phyloP scores from a whole-genome alignment of 208 protist species.

The Sergeia podlipaevii region DNA sequence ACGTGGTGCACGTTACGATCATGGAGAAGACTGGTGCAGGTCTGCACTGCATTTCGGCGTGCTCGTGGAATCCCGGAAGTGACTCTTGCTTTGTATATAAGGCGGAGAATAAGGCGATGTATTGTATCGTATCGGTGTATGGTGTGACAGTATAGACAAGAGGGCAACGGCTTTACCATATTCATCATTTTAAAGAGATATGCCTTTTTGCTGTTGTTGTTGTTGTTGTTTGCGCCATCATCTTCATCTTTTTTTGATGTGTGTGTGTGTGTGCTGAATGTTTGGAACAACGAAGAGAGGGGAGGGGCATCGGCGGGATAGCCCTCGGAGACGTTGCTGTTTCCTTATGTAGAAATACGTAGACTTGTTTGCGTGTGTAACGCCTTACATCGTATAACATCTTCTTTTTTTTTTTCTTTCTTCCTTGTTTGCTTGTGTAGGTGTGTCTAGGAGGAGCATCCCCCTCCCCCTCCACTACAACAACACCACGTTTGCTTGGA shows the following conservation, averaged over 20 bases:
- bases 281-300: not conserved
- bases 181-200: slow-evolving; percentile 1
- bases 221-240: not conserved
- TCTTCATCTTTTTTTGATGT: not conserved
- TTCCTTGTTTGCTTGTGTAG: not conserved
- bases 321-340: not conserved
- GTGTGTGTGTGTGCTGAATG: not conserved
- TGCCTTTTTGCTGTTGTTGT: slow-evolving; percentile 6
- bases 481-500: not conserved
- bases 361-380: not conserved
- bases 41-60: slow-evolving; percentile 72
- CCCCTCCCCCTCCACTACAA: not conserved
- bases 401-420: slow-evolving; percentile 1
- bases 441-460: not conserved
- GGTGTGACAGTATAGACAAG: slow-evolving; percentile 55
- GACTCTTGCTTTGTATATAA: slow-evolving; percentile 85
- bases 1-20: slow-evolving; percentile 80
- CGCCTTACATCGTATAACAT: not conserved
- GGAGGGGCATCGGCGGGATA: not conserved
- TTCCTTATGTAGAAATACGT: not conserved
- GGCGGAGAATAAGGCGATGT: slow-evolving; percentile 76
- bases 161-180: not conserved
- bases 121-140: slow-evolving; percentile 85
- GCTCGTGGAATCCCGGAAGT: slow-evolving; percentile 86
- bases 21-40: slow-evolving; percentile 90